A percentile compares a stretch with the other conserved stretches of the same genome.
phyloP scores from a whole-genome alignment of 768 basidiomycete genomes.

The Trametes gibbosa region DNA sequence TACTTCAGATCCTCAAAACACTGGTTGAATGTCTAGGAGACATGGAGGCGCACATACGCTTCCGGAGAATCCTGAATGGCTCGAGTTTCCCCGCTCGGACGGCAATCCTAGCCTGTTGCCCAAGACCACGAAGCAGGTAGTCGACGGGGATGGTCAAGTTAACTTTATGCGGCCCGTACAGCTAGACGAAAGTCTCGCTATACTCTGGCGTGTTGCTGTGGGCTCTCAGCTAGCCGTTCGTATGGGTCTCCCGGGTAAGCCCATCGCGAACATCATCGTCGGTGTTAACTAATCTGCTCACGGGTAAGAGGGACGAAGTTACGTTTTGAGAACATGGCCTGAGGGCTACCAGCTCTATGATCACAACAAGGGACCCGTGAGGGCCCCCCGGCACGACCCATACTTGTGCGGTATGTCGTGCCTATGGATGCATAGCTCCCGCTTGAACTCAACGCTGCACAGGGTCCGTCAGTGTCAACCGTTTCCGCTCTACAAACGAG shows the following conservation, averaged over 20 bases:
- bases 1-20: not conserved
- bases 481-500: constrained; percentile 81
- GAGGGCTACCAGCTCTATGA: constrained; percentile 67
- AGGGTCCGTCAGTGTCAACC: constrained; percentile 44
- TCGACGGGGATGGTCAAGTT: constrained; percentile 62
- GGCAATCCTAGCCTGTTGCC: constrained; percentile 58
- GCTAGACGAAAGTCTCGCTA: constrained; percentile 46
- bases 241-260: constrained; percentile 50
- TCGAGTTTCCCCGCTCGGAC: constrained; percentile 64
- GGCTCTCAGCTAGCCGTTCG: constrained; percentile 41
- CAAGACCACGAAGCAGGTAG: constrained; percentile 45
- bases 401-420: constrained; percentile 66
- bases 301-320: constrained; percentile 45
- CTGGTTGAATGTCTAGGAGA: constrained; percentile 10
- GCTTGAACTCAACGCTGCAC: not conserved
- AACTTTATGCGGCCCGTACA: constrained; percentile 65
- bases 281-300: not conserved
- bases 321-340: constrained; percentile 67
- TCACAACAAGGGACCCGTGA: constrained; percentile 64
- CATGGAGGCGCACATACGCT: constrained; percentile 25
- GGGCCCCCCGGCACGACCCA: constrained; percentile 63
- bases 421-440: not conserved
- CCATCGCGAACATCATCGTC: not conserved
- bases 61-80: constrained; percentile 50
- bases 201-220: constrained; percentile 53